Conservation (phyloP, 495 filamentous ascomycete genomes). For the Aspergillus avenaceus region DNA sequence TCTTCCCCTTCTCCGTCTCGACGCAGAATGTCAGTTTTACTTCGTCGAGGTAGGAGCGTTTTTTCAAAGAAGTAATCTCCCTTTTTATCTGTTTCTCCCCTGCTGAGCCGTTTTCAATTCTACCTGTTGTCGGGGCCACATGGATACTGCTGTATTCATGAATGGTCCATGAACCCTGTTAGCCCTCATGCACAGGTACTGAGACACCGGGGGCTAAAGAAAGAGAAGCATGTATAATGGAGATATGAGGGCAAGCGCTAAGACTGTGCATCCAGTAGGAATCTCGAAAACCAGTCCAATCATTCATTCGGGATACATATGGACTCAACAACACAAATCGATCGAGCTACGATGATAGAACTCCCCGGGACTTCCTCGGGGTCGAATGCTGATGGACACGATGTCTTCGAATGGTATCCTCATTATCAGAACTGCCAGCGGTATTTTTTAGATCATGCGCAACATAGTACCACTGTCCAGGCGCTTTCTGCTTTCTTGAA, state of each 20-base stretch:
- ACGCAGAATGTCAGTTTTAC: slow-evolving; percentile 29
- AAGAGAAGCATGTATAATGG: background rate
- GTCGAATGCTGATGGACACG: slow-evolving; percentile 46
- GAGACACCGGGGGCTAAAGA: background rate
- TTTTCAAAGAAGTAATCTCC: slow-evolving; percentile 38
- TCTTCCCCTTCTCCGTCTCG: slow-evolving; percentile 29
- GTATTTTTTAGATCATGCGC: slow-evolving; percentile 91
- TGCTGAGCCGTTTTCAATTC: background rate
- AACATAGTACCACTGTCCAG: slow-evolving; percentile 78
- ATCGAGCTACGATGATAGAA: slow-evolving; percentile 39
- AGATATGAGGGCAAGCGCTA: slow-evolving; percentile 3
- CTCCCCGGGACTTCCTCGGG: slow-evolving; percentile 33
- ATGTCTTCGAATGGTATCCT: slow-evolving; percentile 92
- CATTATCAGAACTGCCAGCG: slow-evolving; percentile 86
- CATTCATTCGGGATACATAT: slow-evolving; percentile 23
- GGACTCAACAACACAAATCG: slow-evolving; percentile 33
- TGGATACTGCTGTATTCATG: too few relatives aligned
- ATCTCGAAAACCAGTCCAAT: slow-evolving; percentile 12
- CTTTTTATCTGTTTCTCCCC: slow-evolving; percentile 1
- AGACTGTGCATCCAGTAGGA: slow-evolving; percentile 11
- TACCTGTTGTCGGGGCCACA: background rate
- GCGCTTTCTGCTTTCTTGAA: slow-evolving; percentile 90
- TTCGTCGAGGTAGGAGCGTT: slow-evolving; percentile 38
- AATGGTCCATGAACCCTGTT: too few relatives aligned
- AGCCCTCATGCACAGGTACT: background rate